A percentile compares a stretch with the other conserved stretches of the same genome.
Conservation (phyloP, 2,329 filamentous ascomycete genomes). For the Aspergillus sp. region DNA sequence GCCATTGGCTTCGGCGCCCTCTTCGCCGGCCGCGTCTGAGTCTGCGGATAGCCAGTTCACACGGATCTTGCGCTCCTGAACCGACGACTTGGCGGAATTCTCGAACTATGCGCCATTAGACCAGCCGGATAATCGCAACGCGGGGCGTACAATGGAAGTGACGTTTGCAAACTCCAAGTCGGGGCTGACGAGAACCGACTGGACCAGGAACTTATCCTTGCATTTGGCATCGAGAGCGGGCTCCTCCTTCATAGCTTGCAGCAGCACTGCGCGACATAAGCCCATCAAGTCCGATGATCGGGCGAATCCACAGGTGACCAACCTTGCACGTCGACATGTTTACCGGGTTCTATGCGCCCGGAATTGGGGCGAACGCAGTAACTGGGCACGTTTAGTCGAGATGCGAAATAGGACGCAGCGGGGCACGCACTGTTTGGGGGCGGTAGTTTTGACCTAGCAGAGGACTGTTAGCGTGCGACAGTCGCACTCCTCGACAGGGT, state of each 20-base stretch:
- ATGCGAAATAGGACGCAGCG: slow-evolving; percentile 10
- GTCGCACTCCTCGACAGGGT: slow-evolving; percentile 5
- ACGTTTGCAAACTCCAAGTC: slow-evolving; percentile 79
- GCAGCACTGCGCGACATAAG: slow-evolving; percentile 56
- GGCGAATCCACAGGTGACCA: slow-evolving; percentile 15
- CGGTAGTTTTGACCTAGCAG: slow-evolving; percentile 89
- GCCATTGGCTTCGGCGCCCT: slow-evolving; percentile 24
- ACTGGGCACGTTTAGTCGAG: slow-evolving; percentile 42
- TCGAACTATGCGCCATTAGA: slow-evolving; percentile 51
- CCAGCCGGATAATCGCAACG: neutral
- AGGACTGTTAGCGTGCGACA: slow-evolving; percentile 17
- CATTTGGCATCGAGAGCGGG: slow-evolving; percentile 79
- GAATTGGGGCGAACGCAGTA: slow-evolving; percentile 98
- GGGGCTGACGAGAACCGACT: slow-evolving; percentile 73
- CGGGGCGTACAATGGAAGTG: slow-evolving; percentile 60
- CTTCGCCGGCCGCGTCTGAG: slow-evolving; percentile 35
- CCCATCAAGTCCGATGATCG: slow-evolving; percentile 3
- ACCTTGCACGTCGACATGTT: slow-evolving; percentile 90
- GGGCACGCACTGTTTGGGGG: slow-evolving; percentile 82
- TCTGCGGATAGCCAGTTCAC: slow-evolving; percentile 70
- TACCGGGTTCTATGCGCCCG: slow-evolving; percentile 83
- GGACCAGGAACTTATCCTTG: slow-evolving; percentile 95
- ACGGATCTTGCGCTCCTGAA: slow-evolving; percentile 92
- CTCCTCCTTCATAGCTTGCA: slow-evolving; percentile 97
- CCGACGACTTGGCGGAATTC: slow-evolving; percentile 62